phyloP scores from a whole-genome alignment of 108 stramenopile species.

The Parietichytrium sp. region DNA sequence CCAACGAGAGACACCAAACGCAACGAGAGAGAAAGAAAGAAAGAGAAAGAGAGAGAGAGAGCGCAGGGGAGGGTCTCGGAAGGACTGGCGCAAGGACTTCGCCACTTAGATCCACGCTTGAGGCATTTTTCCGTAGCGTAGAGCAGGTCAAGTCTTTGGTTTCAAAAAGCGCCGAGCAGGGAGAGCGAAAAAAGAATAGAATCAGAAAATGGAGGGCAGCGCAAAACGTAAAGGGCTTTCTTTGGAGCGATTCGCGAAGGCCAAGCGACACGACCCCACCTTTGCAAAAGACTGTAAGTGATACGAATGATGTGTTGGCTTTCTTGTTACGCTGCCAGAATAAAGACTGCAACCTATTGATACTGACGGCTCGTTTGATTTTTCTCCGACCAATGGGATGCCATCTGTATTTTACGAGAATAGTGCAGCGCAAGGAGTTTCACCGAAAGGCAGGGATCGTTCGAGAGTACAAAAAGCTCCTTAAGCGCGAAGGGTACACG shows the following conservation, averaged over 20 bases:
- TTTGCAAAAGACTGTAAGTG: slow-evolving; percentile 10
- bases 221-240: too few species aligned
- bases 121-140: too few species aligned
- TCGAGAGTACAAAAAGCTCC: neutral
- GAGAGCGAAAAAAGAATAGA: too few species aligned
- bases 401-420: neutral
- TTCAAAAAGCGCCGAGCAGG: too few species aligned
- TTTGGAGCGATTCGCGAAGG: slow-evolving; percentile 29
- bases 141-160: too few species aligned
- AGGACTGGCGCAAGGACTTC: too few species aligned
- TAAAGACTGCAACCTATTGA: neutral
- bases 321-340: neutral
- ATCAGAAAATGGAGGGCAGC: too few species aligned
- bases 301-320: neutral
- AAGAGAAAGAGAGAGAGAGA: too few species aligned
- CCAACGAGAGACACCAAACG: too few species aligned
- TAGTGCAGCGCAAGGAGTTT: neutral
- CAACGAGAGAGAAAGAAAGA: too few species aligned
- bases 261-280: slow-evolving; percentile 20
- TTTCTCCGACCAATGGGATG: neutral
- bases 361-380: neutral
- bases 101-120: too few species aligned
- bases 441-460: neutral
- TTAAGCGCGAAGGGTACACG: neutral
- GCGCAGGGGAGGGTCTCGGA: too few species aligned